Base-by-base conservation (phyloP, 2,329 filamentous ascomycete species). In the Ascochyta pisi region DNA sequence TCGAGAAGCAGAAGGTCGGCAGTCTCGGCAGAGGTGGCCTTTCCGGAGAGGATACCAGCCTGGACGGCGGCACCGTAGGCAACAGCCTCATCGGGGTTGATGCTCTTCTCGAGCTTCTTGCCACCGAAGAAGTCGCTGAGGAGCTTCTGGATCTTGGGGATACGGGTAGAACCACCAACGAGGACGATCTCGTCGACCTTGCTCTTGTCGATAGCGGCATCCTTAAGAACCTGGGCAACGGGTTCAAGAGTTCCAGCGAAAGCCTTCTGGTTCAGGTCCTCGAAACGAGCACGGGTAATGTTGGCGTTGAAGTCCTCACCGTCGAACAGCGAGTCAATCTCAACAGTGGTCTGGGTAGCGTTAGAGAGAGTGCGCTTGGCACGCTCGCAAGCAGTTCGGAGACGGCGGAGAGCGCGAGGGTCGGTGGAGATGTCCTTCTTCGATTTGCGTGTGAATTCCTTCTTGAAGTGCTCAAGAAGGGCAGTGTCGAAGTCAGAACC, bases 61-160 rank as follows among this genome's bases (percentile, higher is more conserved):
- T 99, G 95, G 62, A 99, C 94, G 71, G 95, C 95, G 66, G 95
- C 95, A 88, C 95, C 95, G 82, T 97, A 97, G 72, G 95, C 95
- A 75, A 99, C 95, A 70, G 95, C 95, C 86, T 99, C 95, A 77
- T 99, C 95, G 73, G 95, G 95, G 88, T 99, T 99, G 85, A 98
- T 98, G 85, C 91, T 95, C 83, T 97, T 98, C 88, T 98, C 94
- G 68, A 97, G 91, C 90, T 99, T 97, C 92, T 99, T 99, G 82
- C 93, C 93, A 79, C 96, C 91, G 84, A 99, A 99, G 87, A 93
- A 97, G 82, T 99, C 95, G 83, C 89, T 93, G 68, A 99, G 89
- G 67, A 99, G 90, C 88, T 98, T 98, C 89, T 99, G 95, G 80
- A 99, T 96, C 79, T 89, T 88, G 76, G 95, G 95, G 72, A 99